Conservation (phyloP, 148 eudicot genomes). For the Cornus kousa region DNA sequence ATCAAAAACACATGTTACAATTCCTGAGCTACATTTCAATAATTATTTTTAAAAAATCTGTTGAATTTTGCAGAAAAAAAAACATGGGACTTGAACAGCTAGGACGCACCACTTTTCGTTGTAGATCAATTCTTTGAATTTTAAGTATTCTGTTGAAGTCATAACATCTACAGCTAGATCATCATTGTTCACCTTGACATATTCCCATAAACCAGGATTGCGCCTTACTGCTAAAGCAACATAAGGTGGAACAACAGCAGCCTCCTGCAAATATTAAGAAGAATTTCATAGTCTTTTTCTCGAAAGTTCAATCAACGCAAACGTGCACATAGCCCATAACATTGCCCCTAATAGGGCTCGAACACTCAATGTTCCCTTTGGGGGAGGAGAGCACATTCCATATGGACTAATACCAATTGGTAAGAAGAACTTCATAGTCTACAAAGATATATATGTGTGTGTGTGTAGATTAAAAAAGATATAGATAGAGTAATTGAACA, state of each 20-base stretch:
- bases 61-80: too few species aligned
- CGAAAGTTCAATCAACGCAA: too few species aligned
- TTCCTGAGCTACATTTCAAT: too few species aligned
- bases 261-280: slow-evolving; percentile 58
- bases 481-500: slow-evolving; percentile 1
- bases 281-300: background rate
- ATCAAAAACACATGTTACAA: background rate
- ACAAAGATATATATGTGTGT: too few species aligned
- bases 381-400: too few species aligned
- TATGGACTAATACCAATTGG: too few species aligned
- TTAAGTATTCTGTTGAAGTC: slow-evolving; percentile 67
- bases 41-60: too few species aligned
- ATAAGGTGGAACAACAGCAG: slow-evolving; percentile 77
- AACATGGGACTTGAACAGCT: background rate
- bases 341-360: too few species aligned
- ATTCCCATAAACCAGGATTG: slow-evolving; percentile 78
- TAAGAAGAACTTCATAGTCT: background rate
- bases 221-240: slow-evolving; percentile 88
- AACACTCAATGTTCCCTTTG: too few species aligned
- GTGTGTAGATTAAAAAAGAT: too few species aligned
- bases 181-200: slow-evolving; percentile 64
- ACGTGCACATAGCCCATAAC: too few species aligned
- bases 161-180: slow-evolving; percentile 66
- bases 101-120: slow-evolving; percentile 63
- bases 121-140: slow-evolving; percentile 66